Conservation (phyloP, 2,329 filamentous ascomycete species). For the Arthrobotrys musiformis region DNA sequence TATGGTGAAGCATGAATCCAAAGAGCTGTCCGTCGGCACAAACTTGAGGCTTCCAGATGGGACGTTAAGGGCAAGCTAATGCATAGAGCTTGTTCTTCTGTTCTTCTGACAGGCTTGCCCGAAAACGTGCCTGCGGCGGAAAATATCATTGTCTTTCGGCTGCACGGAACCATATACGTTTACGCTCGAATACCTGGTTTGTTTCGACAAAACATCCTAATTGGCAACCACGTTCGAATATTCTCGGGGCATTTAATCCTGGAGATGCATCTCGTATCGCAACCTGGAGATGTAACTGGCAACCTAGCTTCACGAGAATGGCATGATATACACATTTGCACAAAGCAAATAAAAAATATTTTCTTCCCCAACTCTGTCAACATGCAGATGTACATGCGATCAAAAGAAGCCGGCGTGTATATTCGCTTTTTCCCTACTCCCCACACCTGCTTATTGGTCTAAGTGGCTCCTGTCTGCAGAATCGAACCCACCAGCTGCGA, state of each 20-base stretch:
- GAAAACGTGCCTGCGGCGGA: conserved; percentile 54
- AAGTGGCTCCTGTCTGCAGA: conserved; percentile 23
- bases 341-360: conserved; percentile 39
- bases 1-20: not conserved
- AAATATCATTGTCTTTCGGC: conserved; percentile 55
- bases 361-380: conserved; percentile 19
- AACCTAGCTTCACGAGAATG: conserved; percentile 13
- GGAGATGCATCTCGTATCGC: conserved; percentile 39
- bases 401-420: conserved; percentile 21
- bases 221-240: conserved; percentile 49
- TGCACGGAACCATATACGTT: conserved; percentile 44
- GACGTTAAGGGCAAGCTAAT: not conserved
- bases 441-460: conserved; percentile 46
- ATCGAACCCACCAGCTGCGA: conserved; percentile 38
- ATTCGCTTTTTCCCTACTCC: conserved; percentile 38
- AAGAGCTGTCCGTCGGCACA: not conserved
- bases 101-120: conserved; percentile 46
- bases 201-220: conserved; percentile 52
- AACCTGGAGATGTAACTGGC: conserved; percentile 11
- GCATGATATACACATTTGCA: conserved; percentile 20
- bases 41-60: conserved; percentile 1
- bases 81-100: conserved; percentile 18
- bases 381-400: conserved; percentile 40
- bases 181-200: conserved; percentile 50
- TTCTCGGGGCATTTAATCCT: conserved; percentile 46